Conservation (phyloP, 179 eudicot species). For the Sideroxylon spinosum region DNA sequence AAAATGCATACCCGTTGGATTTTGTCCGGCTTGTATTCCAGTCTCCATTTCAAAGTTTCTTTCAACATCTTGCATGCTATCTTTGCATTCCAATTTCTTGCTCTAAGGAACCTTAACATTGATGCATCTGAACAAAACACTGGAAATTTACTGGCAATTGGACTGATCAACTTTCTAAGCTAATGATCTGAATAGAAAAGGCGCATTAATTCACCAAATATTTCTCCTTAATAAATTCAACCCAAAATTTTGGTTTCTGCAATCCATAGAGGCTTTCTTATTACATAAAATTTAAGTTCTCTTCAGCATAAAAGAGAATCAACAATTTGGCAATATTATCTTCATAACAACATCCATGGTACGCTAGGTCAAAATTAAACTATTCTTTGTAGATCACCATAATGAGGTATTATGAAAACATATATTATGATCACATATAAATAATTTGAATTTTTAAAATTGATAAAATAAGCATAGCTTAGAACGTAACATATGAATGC, state of each 20-base stretch:
- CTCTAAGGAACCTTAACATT: conserved; percentile 36
- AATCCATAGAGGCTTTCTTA: neutral
- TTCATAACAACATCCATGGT: no score
- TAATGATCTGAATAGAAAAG: conserved; percentile 28
- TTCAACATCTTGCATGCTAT: conserved; percentile 37
- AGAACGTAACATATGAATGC: no score
- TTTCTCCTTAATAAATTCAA: no score
- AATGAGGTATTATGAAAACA: no score
- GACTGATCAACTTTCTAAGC: conserved; percentile 30
- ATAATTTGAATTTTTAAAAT: no score
- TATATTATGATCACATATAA: no score
- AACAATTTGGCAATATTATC: neutral
- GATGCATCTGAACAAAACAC: conserved; percentile 34
- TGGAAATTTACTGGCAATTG: conserved; percentile 30
- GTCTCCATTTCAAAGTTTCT: conserved; percentile 34
- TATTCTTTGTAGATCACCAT: neutral
- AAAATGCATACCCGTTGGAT: conserved; percentile 34
- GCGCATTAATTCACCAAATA: neutral
- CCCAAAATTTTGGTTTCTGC: neutral
- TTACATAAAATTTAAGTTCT: no score
- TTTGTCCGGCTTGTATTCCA: conserved; percentile 35
- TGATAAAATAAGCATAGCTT: no score
- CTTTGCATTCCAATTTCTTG: conserved; percentile 40
- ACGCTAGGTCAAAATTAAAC: neutral
- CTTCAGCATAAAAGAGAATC: neutral